Conservation (phyloP, 208 protist species). For the Kentomonas sorsogonicus region DNA sequence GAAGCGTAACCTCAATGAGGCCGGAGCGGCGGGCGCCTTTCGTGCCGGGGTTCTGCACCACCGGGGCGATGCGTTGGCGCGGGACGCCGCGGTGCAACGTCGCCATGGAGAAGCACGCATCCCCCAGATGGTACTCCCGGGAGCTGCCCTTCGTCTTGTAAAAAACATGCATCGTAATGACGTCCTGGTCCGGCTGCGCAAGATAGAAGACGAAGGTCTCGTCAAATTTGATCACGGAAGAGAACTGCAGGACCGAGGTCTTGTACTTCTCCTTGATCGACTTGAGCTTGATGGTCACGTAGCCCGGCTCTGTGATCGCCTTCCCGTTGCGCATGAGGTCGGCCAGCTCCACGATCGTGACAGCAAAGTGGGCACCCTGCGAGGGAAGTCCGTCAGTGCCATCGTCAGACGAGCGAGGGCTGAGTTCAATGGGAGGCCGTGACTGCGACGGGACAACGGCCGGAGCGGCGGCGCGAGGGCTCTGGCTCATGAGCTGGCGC, state of each 20-base stretch:
- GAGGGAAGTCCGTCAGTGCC: too few relatives aligned
- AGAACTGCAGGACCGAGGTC: conserved; percentile 69
- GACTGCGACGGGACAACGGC: conserved; percentile 2
- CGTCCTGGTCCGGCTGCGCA: conserved; percentile 80
- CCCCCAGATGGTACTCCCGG: conserved; percentile 75
- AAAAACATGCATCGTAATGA: conserved; percentile 87
- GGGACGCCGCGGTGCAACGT: conserved; percentile 69
- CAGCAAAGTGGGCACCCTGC: conserved; percentile 71
- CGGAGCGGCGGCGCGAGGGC: too few relatives aligned
- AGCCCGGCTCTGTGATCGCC: conserved; percentile 65
- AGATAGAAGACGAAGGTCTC: conserved; percentile 86
- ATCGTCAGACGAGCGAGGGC: too few relatives aligned
- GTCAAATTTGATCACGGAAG: conserved; percentile 68
- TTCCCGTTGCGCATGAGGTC: conserved; percentile 56
- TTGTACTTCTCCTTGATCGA: conserved; percentile 91
- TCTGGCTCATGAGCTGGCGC: conserved; percentile 8
- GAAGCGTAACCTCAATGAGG: conserved; percentile 63
- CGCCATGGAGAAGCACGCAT: conserved; percentile 82
- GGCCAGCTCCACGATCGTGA: conserved; percentile 70
- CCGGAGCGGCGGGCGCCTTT: conserved; percentile 54
- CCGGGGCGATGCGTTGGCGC: conserved; percentile 65
- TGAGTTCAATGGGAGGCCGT: too few relatives aligned
- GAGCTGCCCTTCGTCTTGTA: conserved; percentile 65
- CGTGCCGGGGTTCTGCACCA: conserved; percentile 74
- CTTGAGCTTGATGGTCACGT: conserved; percentile 82